These are phyloP conservation scores for Eruca vesicaria DNA, from an alignment of 441 rosid species.

Conservation along the genomic window DNA sequence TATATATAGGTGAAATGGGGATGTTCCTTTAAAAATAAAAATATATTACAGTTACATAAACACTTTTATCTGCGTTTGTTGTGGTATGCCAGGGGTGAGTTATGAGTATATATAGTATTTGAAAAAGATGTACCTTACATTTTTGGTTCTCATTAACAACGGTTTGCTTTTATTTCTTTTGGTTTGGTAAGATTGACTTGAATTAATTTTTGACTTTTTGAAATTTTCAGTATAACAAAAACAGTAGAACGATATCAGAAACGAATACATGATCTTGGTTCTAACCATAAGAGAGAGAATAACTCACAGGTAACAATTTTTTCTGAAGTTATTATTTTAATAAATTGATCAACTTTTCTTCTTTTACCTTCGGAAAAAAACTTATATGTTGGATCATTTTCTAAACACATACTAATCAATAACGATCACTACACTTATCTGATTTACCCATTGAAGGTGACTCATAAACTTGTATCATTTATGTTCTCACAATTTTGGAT, in stretches of 20 bases:
- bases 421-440: not conserved
- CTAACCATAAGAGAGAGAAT: conserved; percentile 32
- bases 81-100: not conserved
- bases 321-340: too few relatives aligned
- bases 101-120: not conserved
- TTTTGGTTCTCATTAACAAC: not conserved
- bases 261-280: conserved; percentile 50
- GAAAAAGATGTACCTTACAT: not conserved
- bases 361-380: not conserved
- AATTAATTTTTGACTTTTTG: not conserved
- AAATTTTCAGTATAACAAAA: conserved; percentile 45
- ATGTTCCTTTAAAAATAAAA: not conserved
- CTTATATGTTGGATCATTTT: not conserved
- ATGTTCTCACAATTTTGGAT: not conserved
- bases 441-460: not conserved
- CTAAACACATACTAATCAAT: not conserved
- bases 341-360: not conserved
- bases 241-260: conserved; percentile 73
- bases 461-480: not conserved
- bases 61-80: not conserved
- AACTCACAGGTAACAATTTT: conserved; percentile 41
- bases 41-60: not conserved
- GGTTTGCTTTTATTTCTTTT: not conserved
- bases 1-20: not conserved
- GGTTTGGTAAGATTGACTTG: not conserved